These are phyloP conservation scores for Boletus sp. DNA, from an alignment of 768 basidiomycete species.

Conservation along the genomic window DNA sequence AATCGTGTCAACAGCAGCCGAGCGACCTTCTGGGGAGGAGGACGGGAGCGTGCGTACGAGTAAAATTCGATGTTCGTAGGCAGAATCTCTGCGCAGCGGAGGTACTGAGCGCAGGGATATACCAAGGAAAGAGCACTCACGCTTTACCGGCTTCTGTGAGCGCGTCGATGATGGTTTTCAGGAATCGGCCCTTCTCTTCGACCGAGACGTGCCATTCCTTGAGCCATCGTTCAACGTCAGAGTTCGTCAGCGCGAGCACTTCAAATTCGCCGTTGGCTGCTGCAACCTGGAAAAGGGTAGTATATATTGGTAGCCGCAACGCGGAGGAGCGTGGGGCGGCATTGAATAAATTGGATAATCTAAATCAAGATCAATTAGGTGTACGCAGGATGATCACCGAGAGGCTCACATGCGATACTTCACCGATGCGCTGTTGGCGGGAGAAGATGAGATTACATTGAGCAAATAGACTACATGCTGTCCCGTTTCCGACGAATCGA, in stretches of 20 bases:
- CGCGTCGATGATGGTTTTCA: conserved; percentile 61
- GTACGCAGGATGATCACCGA: not conserved
- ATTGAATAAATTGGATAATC: conserved; percentile 83
- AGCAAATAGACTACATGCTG: conserved; percentile 50
- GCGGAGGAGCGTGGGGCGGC: conserved; percentile 64
- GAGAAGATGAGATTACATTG: conserved; percentile 52
- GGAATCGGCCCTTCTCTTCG: conserved; percentile 62
- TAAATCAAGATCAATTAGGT: conserved; percentile 29
- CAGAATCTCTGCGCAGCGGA: conserved; percentile 41
- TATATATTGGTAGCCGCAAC: conserved; percentile 62
- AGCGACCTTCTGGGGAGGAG: conserved; percentile 47
- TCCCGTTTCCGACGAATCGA: conserved; percentile 54
- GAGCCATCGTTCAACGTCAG: conserved; percentile 64
- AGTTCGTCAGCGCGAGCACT: conserved; percentile 54
- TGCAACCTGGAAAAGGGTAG: conserved; percentile 42
- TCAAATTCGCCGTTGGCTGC: conserved; percentile 63
- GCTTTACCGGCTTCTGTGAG: conserved; percentile 54
- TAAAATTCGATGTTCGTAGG: conserved; percentile 64
- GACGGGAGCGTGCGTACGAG: conserved; percentile 62
- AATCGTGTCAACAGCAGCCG: conserved; percentile 60
- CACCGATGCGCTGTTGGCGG: conserved; percentile 50
- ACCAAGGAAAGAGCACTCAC: conserved; percentile 43
- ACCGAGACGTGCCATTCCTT: conserved; percentile 68
- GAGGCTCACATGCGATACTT: conserved; percentile 70
- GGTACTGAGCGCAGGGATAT: not conserved